phyloP scores from a whole-genome alignment of 139 green algal genomes.

The Chlamydomonas sp. region DNA sequence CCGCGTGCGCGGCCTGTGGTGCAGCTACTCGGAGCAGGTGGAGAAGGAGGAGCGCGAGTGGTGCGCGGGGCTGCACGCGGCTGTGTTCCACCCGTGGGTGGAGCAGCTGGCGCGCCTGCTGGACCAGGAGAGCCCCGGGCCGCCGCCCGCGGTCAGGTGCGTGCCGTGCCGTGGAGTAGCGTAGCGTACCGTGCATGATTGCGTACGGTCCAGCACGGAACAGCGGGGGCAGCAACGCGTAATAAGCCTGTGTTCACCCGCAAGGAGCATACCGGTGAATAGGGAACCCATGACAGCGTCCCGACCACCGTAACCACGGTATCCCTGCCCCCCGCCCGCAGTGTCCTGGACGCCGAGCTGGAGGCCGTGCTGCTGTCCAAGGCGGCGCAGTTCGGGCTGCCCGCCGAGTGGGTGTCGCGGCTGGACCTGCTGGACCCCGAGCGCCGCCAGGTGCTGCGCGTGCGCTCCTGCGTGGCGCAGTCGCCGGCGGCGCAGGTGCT shows the following conservation, averaged over 20 bases:
- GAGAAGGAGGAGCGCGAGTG: conserved; percentile 80
- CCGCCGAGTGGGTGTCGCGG: conserved; percentile 71
- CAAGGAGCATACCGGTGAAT: no score
- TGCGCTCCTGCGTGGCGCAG: conserved; percentile 60
- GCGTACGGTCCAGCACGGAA: not conserved
- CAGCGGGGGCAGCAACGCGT: not conserved
- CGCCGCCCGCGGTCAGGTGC: conserved; percentile 56
- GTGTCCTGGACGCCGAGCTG: conserved; percentile 83
- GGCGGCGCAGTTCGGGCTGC: conserved; percentile 80
- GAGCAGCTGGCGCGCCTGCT: conserved; percentile 50
- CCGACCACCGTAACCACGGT: no score
- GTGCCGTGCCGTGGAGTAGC: not conserved
- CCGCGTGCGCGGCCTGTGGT: conserved; percentile 81
- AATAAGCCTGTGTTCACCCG: no score
- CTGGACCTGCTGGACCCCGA: conserved; percentile 78
- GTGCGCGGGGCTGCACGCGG: conserved; percentile 72
- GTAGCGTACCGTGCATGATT: no score
- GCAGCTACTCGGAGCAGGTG: conserved; percentile 84
- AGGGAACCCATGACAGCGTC: no score
- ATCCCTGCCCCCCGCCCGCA: not conserved
- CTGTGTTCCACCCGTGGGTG: conserved; percentile 75
- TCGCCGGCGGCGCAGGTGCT: conserved; percentile 61
- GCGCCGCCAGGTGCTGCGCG: conserved; percentile 81
- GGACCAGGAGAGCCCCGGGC: not conserved
- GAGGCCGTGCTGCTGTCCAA: conserved; percentile 85